A percentile compares a stretch with the other conserved stretches of the same genome.
phyloP scores from a whole-genome alignment of 75 land plant species.

The Isoetes taiwanensis region DNA sequence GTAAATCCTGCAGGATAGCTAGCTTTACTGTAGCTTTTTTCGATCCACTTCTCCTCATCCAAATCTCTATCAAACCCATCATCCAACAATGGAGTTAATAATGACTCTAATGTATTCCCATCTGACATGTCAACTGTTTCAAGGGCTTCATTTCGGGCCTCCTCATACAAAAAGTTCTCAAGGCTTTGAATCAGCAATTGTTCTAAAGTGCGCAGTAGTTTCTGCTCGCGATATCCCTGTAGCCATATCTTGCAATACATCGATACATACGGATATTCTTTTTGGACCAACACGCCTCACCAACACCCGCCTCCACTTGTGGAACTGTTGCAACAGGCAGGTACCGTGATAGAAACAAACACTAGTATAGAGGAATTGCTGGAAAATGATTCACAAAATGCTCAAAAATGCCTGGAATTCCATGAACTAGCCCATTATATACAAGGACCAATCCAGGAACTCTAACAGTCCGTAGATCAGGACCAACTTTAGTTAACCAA shows the following conservation, averaged over 20 bases:
- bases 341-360: slow-evolving; percentile 87
- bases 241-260: slow-evolving; percentile 74
- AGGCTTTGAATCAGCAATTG: slow-evolving; percentile 78
- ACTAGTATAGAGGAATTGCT: slow-evolving; percentile 72
- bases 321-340: slow-evolving; percentile 88
- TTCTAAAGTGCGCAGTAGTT: slow-evolving; percentile 70
- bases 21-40: background rate
- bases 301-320: slow-evolving; percentile 66
- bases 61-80: slow-evolving; percentile 34
- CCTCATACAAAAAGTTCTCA: slow-evolving; percentile 62
- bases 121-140: too few relatives aligned
- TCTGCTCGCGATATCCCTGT: slow-evolving; percentile 92
- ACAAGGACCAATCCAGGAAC: slow-evolving; percentile 81
- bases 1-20: background rate
- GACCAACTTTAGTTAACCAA: slow-evolving; percentile 65
- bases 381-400: slow-evolving; percentile 77
- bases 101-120: too few relatives aligned
- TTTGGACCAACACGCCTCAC: slow-evolving; percentile 71
- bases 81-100: too few relatives aligned
- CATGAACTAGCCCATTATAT: slow-evolving; percentile 87
- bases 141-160: slow-evolving; percentile 64
- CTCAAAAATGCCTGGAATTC: slow-evolving; percentile 75
- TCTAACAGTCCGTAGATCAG: slow-evolving; percentile 72
- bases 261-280: slow-evolving; percentile 86
- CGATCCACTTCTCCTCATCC: slow-evolving; percentile 16